Conservation (phyloP, 352 stramenopile genomes). For the Phytophthora pistaciae region DNA sequence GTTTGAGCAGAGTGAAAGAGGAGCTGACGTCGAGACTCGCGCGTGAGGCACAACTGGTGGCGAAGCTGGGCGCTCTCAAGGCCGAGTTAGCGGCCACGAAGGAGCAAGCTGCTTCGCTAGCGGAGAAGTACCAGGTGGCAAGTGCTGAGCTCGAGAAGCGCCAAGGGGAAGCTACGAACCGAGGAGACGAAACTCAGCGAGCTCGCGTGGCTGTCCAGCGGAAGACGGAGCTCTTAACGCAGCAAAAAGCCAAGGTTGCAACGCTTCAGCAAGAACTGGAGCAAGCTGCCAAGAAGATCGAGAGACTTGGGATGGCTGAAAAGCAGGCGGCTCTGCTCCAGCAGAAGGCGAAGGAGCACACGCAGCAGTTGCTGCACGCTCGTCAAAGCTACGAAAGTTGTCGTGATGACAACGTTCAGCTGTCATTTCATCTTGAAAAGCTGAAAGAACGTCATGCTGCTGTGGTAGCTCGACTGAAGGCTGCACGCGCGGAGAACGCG, state of each 20-base stretch:
- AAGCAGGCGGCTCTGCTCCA: slow-evolving; percentile 37
- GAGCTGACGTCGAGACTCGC: slow-evolving; percentile 45
- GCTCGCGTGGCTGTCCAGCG: slow-evolving; percentile 50
- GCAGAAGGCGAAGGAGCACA: slow-evolving; percentile 54
- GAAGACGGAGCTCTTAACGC: slow-evolving; percentile 55
- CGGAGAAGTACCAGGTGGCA: slow-evolving; percentile 43
- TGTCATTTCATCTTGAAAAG: slow-evolving; percentile 46
- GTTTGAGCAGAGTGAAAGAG: slow-evolving; percentile 46
- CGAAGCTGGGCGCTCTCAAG: slow-evolving; percentile 38
- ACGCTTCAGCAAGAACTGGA: slow-evolving; percentile 43
- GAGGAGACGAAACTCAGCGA: slow-evolving; percentile 40
- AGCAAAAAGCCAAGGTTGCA: slow-evolving; percentile 48
- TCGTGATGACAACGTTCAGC: slow-evolving; percentile 44
- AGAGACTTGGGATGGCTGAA: slow-evolving; percentile 32
- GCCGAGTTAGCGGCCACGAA: slow-evolving; percentile 41
- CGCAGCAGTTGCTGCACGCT: slow-evolving; percentile 41
- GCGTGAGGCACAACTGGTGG: slow-evolving; percentile 32
- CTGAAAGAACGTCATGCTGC: slow-evolving; percentile 34
- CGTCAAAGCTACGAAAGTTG: slow-evolving; percentile 41
- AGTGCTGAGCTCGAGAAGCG: slow-evolving; percentile 42
- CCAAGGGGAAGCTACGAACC: slow-evolving; percentile 25
- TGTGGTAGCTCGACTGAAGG: slow-evolving; percentile 44
- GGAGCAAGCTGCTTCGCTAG: slow-evolving; percentile 37
- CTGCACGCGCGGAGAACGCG: slow-evolving; percentile 44
- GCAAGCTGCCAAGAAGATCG: slow-evolving; percentile 25